These are phyloP conservation scores for Exophiala bonariae DNA, from an alignment of 2,329 filamentous ascomycete species.

Conservation along the genomic window DNA sequence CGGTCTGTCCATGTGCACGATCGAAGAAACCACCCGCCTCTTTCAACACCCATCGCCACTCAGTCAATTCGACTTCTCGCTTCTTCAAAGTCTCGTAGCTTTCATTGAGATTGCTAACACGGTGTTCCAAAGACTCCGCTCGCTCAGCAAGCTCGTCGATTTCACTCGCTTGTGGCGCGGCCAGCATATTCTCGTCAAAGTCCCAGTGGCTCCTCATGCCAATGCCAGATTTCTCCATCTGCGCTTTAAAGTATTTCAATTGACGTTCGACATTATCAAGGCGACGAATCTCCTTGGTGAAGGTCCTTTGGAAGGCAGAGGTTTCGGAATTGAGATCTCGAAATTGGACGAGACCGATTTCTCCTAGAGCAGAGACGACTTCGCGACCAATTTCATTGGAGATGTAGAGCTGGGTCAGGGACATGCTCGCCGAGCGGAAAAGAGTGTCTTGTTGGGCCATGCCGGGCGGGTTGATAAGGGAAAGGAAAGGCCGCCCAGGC, in stretches of 20 bases:
- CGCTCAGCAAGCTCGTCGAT: conserved; percentile 95
- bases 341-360: conserved; percentile 95
- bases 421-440: conserved; percentile 99
- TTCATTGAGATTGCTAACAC: conserved; percentile 88
- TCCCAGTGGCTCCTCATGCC: conserved; percentile 86
- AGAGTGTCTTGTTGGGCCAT: conserved; percentile 81
- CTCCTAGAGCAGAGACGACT: conserved; percentile 92
- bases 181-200: conserved; percentile 75
- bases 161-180: conserved; percentile 85
- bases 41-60: conserved; percentile 96
- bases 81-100: conserved; percentile 99
- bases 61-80: conserved; percentile 91
- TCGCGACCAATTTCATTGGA: conserved; percentile 98
- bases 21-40: conserved; percentile 98
- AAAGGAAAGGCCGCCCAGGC: conserved; percentile 27
- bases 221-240: conserved; percentile 93
- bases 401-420: conserved; percentile 99
- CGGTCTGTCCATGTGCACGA: conserved; percentile 85
- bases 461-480: conserved; percentile 23
- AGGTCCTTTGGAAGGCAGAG: conserved; percentile 93
- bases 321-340: conserved; percentile 95
- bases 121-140: conserved; percentile 87
- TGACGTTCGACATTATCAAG: conserved; percentile 98
- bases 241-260: conserved; percentile 88
- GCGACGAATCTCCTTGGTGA: conserved; percentile 94